Percentiles rank a stretch among this genome's conserved stretches.
Evolutionary conservation across 1,139 yeast genomes (phyloP).

Genomic region (Candida glucosophila): DNA sequence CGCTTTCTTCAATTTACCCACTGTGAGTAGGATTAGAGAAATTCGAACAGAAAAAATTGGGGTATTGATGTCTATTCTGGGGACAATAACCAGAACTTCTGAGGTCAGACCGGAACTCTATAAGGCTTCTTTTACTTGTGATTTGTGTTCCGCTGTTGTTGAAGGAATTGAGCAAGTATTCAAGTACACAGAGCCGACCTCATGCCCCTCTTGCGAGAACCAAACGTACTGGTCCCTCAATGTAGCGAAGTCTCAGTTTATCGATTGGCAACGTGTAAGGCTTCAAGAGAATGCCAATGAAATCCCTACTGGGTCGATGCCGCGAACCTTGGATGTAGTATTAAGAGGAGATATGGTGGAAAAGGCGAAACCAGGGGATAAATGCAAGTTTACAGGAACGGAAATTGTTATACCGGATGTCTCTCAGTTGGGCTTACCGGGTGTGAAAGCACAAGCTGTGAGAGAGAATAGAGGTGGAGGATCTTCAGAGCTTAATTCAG

Average conservation of each 20-base stretch:
- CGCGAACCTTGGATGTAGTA: constrained; percentile 89
- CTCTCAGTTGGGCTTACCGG: constrained; percentile 90
- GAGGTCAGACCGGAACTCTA: constrained; percentile 95
- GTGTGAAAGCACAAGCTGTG: constrained; percentile 80
- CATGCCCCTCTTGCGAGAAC: constrained; percentile 86
- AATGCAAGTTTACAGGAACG: constrained; percentile 90
- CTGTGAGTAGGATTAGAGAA: constrained; percentile 80
- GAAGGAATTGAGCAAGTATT: constrained; percentile 91
- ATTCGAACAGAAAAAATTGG: constrained; percentile 87
- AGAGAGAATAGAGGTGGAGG: constrained; percentile 58
- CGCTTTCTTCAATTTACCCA: constrained; percentile 81
- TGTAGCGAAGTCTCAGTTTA: constrained; percentile 74
- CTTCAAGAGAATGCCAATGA: constrained; percentile 93
- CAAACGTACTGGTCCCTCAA: constrained; percentile 81
- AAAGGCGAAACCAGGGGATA: constrained; percentile 96
- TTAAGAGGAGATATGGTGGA: constrained; percentile 93
- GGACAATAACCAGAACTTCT: constrained; percentile 94
- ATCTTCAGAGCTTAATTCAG: constrained; percentile 70
- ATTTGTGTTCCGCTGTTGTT: constrained; percentile 74
- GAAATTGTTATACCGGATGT: constrained; percentile 95
- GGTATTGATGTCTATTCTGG: constrained; percentile 73
- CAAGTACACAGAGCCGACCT: constrained; percentile 90
- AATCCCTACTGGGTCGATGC: constrained; percentile 99
- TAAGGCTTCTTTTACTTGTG: constrained; percentile 85
- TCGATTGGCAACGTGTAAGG: constrained; percentile 96